Base-by-base conservation (phyloP, 768 basidiomycete genomes). In the Podaxis sp. region DNA sequence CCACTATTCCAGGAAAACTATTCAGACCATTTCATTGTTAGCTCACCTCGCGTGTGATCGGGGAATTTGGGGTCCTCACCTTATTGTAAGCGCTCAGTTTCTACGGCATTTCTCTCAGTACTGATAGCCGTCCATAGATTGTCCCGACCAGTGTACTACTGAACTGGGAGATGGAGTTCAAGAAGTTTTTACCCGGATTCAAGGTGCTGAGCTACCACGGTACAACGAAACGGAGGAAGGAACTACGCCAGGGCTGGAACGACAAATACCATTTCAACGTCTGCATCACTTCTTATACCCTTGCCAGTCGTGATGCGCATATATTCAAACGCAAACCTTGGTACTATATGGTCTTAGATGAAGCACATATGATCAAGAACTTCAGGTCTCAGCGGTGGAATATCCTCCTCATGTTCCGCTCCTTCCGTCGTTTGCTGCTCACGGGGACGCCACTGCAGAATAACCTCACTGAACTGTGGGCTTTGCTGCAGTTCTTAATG, bases 341-440 rank as follows among this genome's bases (percentile, higher is more conserved):
- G 95, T 93, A 94, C 71, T 97, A 97, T 69, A 92, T 97, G 90
- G 87, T 97, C 59, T 85, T 97, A 4, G 94, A 97, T 71, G 94
- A 97, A 74, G 95, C 94, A 6, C 94, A 97, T 71, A 96, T 96
- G 87, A 95, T 97, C 85, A 96, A 96, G 77, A 97, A 97, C 73
- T 96, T 96, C 78, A 88, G 88, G 70, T 93, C 91, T 0, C 93
- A 97, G 71, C 84, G 95, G 40, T 97, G 95, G 94, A 93, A 93
- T 68, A 93, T 88, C 33, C 75, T 97, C 9, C 81, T 96, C 12
- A 91, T 93, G 82, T 96, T 96, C 74, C 84, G 89, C 33, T 91
- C 90, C 9, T 90, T 90, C 71, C 85, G 91, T 33, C 88, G 97
- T 12, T 79, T 99, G 43, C 83, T 98, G 56, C 76, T 99, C 56